Conservation (phyloP, 306 rosid genomes). For the Malus asiatica region DNA sequence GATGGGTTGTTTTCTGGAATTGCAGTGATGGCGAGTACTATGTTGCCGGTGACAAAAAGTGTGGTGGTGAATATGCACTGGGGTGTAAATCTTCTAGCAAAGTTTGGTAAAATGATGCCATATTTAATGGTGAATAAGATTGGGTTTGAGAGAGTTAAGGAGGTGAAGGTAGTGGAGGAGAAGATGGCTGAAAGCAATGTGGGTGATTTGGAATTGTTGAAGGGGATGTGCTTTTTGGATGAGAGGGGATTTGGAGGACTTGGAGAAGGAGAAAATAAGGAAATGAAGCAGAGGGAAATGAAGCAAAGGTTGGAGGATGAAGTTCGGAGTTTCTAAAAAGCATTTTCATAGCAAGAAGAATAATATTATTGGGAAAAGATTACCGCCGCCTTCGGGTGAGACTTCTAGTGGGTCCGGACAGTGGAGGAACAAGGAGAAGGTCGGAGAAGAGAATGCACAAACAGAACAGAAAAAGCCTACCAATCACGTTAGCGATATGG, state of each 20-base stretch:
- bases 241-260: constrained; percentile 53
- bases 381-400: constrained; percentile 15
- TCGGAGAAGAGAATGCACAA: constrained; percentile 27
- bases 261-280: constrained; percentile 64
- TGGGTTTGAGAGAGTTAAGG: constrained; percentile 53
- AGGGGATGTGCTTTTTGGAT: constrained; percentile 50
- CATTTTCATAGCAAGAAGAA: constrained; percentile 14
- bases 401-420: constrained; percentile 36
- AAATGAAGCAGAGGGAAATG: constrained; percentile 29
- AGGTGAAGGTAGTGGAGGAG: constrained; percentile 27
- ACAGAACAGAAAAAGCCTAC: constrained; percentile 35
- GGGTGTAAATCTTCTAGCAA: constrained; percentile 52
- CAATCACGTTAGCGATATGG: constrained; percentile 40
- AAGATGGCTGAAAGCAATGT: constrained; percentile 10
- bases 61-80: constrained; percentile 47
- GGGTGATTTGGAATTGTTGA: constrained; percentile 44
- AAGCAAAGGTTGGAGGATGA: constrained; percentile 51
- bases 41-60: constrained; percentile 47
- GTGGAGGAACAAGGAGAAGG: constrained; percentile 44
- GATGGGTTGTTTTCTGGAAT: constrained; percentile 35
- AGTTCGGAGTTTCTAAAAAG: constrained; percentile 25
- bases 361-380: constrained; percentile 19
- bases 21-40: constrained; percentile 58
- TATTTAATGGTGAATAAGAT: constrained; percentile 63
- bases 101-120: constrained; percentile 40